A percentile compares a stretch with the other conserved stretches of the same genome.
Evolutionary conservation across 805 yeast species (phyloP).

Genomic region (Myxozyma udenii): DNA sequence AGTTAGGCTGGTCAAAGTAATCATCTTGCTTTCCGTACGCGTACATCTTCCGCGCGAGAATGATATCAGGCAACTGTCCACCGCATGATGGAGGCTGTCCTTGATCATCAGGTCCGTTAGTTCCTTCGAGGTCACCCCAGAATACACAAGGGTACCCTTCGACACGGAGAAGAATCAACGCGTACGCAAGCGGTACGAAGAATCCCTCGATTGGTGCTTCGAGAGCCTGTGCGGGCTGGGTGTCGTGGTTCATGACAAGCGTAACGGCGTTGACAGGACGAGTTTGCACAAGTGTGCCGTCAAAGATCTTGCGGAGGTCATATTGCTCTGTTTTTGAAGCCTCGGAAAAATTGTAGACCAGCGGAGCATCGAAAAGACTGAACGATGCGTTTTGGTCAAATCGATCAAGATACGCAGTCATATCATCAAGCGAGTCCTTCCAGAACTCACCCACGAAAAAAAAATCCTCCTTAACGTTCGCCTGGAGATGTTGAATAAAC

Average conservation of each 20-base stretch:
- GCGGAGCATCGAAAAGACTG: conserved; percentile 26
- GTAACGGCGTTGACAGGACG: conserved; percentile 27
- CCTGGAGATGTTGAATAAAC: conserved; percentile 14
- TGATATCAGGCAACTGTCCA: conserved; percentile 23
- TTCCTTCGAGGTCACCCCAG: conserved; percentile 28
- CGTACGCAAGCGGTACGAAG: conserved; percentile 28
- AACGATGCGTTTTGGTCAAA: conserved; percentile 11
- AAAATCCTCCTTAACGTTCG: conserved; percentile 13
- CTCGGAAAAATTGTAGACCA: conserved; percentile 25
- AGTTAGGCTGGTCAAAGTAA: conserved; percentile 19
- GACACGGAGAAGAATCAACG: conserved; percentile 22
- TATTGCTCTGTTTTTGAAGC: conserved; percentile 20
- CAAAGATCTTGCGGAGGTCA: conserved; percentile 23
- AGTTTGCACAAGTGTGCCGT: conserved; percentile 19
- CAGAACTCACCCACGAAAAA: conserved; percentile 30
- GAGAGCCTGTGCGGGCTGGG: conserved; percentile 28
- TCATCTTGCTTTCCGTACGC: conserved; percentile 29
- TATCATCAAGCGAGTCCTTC: conserved; percentile 23
- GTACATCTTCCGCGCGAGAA: conserved; percentile 22
- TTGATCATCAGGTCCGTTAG: conserved; percentile 11
- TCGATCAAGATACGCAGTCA: conserved; percentile 25
- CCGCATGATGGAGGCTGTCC: conserved; percentile 21
- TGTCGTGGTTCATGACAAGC: conserved; percentile 28
- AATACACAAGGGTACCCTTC: conserved; percentile 29
- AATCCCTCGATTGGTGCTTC: conserved; percentile 27